Evolutionary conservation across 345 rosid genomes (phyloP).

Genomic region (Crucihimalaya himalaica): DNA sequence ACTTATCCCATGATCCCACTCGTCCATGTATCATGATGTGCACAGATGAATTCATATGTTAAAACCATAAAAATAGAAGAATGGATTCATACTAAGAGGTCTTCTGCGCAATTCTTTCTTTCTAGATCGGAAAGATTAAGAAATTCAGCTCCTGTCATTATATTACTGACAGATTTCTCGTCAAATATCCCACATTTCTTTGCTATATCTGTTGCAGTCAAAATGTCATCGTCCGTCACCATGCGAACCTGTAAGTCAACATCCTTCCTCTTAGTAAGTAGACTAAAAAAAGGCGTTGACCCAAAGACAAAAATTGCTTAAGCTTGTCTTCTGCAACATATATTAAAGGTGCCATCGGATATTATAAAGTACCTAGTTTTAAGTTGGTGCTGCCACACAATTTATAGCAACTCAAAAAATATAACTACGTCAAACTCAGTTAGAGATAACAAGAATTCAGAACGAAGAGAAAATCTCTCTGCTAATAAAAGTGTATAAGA

Average conservation of each 20-base stretch:
- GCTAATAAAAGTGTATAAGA: not conserved
- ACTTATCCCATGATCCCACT: too few relatives aligned
- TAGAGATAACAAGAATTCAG: not conserved
- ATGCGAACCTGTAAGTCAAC: slow-evolving; percentile 62
- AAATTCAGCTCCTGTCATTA: slow-evolving; percentile 70
- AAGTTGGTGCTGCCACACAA: too few relatives aligned
- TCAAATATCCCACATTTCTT: slow-evolving; percentile 78
- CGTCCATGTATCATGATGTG: not conserved
- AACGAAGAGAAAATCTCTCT: not conserved
- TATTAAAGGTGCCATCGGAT: not conserved
- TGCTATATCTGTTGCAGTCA: slow-evolving; percentile 87
- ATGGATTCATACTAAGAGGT: slow-evolving; percentile 55
- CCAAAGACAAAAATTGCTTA: not conserved
- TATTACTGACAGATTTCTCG: slow-evolving; percentile 41
- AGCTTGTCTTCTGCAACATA: not conserved
- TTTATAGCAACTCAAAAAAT: not conserved
- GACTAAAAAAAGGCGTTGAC: not conserved
- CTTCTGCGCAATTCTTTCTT: slow-evolving; percentile 57
- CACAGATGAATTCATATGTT: not conserved
- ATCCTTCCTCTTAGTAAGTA: not conserved
- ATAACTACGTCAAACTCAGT: slow-evolving; percentile 7
- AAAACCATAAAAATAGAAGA: not conserved
- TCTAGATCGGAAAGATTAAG: slow-evolving; percentile 60
- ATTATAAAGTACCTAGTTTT: not conserved
- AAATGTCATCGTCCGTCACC: slow-evolving; percentile 89